These are phyloP conservation scores for Plasmodium relictum DNA, from an alignment of 169 alveolate species.

Conservation along the genomic window DNA sequence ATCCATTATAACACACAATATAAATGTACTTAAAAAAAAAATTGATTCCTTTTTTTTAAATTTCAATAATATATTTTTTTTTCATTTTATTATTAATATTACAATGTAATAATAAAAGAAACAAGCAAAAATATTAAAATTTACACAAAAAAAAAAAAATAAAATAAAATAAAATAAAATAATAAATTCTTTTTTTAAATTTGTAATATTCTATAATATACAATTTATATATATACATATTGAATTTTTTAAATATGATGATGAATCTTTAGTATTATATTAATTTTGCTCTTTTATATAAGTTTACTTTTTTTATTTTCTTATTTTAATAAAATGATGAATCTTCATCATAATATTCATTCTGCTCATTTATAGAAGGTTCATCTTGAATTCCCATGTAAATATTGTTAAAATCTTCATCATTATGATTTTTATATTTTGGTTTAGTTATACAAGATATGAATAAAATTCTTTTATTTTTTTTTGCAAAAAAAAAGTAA, in stretches of 20 bases:
- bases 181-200: no score
- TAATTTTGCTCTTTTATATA: background rate
- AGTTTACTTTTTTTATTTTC: background rate
- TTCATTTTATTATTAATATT: no score
- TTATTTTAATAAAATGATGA: conserved; percentile 11
- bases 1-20: conserved; percentile 11
- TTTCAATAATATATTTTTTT: no score
- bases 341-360: conserved; percentile 35
- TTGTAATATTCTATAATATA: no score
- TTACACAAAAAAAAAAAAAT: no score
- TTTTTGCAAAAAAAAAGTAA: conserved; percentile 84
- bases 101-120: no score
- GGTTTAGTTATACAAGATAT: conserved; percentile 83
- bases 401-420: conserved; percentile 61
- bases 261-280: background rate
- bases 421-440: conserved; percentile 72
- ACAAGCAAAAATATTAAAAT: no score
- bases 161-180: no score
- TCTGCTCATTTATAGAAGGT: conserved; percentile 31
- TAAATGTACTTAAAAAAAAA: no score
- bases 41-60: no score
- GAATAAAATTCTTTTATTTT: conserved; percentile 82
- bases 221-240: no score
- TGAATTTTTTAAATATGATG: no score
- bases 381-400: conserved; percentile 60